Conservation (phyloP, 371 early-diverging fungal genomes). For the Apophysomyces trapeziformis region DNA sequence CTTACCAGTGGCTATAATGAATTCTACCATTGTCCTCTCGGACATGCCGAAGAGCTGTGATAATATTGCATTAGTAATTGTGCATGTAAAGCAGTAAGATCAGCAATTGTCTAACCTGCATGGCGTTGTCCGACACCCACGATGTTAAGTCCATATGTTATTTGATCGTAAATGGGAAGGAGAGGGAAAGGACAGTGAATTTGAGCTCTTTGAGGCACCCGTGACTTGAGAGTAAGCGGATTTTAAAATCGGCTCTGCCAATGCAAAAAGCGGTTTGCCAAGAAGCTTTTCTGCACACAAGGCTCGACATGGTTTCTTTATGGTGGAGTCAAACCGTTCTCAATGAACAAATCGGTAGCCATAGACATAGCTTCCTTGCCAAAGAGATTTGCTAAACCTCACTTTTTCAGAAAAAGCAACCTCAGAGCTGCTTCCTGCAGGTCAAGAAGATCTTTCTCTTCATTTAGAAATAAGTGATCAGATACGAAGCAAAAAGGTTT, state of each 20-base stretch:
- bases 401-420: constrained; percentile 77
- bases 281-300: not conserved
- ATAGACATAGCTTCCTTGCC: not conserved
- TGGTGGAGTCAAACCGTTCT: constrained; percentile 51
- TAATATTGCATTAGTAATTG: constrained; percentile 21
- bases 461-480: constrained; percentile 91
- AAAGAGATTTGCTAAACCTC: not conserved
- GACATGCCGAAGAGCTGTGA: constrained; percentile 70
- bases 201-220: not conserved
- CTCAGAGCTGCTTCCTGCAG: constrained; percentile 84
- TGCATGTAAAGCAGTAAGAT: constrained; percentile 14
- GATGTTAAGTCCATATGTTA: constrained; percentile 40
- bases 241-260: too few relatives aligned
- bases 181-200: not conserved
- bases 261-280: not conserved
- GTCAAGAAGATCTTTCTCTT: constrained; percentile 80
- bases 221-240: too few relatives aligned
- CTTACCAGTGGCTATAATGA: constrained; percentile 68
- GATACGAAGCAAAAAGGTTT: constrained; percentile 84
- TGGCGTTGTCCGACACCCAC: constrained; percentile 85
- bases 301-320: constrained; percentile 33
- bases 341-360: constrained; percentile 49
- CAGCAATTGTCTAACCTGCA: constrained; percentile 55
- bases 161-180: not conserved
- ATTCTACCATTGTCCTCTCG: constrained; percentile 74